Percentiles rank a stretch among this genome's conserved stretches.
phyloP scores from a whole-genome alignment of 495 filamentous ascomycete genomes.

The Trichoderma asperelloides region DNA sequence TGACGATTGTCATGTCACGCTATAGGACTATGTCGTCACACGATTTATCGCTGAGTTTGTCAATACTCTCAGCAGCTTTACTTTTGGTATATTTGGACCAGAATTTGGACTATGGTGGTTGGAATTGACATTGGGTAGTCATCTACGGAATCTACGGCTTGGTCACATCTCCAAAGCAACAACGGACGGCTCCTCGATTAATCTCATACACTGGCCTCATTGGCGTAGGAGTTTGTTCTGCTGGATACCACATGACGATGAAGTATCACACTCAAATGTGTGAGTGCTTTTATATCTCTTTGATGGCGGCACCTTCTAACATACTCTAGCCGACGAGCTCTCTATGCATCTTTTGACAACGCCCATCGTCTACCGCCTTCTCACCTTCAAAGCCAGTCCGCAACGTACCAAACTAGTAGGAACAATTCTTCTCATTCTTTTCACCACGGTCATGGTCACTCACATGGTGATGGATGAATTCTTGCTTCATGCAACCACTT shows the following conservation, averaged over 20 bases:
- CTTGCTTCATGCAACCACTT: constrained; percentile 9
- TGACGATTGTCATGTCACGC: neutral
- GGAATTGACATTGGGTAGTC: neutral
- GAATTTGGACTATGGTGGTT: neutral
- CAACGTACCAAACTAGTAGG: neutral
- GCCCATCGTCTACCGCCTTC: constrained; percentile 8
- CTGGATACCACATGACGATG: constrained; percentile 11
- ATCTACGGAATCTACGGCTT: constrained; percentile 10
- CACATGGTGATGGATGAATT: constrained; percentile 13
- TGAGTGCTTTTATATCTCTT: neutral
- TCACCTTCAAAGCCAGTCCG: neutral
- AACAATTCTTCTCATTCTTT: neutral
- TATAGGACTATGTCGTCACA: constrained; percentile 40
- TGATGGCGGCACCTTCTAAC: neutral
- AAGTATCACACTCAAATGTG: constrained; percentile 13
- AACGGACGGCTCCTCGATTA: constrained; percentile 18
- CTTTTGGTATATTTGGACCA: constrained; percentile 25
- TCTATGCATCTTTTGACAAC: constrained; percentile 11
- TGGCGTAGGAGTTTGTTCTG: constrained; percentile 10
- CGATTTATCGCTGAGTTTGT: constrained; percentile 44
- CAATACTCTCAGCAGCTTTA: constrained; percentile 41
- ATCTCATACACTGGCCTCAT: constrained; percentile 10
- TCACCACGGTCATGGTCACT: constrained; percentile 10
- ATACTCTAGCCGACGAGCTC: constrained; percentile 5
- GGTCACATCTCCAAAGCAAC: neutral